A percentile compares a stretch with the other conserved stretches of the same genome.
These are phyloP conservation scores for Populus hybrid DNA, from an alignment of 441 rosid species.

Conservation along the genomic window DNA sequence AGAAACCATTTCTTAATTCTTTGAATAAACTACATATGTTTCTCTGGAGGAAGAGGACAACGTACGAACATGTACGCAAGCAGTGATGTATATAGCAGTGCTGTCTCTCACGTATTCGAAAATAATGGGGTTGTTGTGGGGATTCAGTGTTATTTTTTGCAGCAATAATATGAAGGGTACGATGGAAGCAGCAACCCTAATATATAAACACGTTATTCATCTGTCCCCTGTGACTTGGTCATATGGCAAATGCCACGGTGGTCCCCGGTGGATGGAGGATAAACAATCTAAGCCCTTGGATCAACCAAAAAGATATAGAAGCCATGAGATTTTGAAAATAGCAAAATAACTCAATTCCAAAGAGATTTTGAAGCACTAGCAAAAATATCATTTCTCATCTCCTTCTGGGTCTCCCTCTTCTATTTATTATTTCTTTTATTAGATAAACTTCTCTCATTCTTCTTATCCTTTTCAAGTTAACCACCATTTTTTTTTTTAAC, in stretches of 20 bases:
- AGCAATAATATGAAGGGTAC: slow-evolving; percentile 14
- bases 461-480: neutral
- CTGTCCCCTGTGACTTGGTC: slow-evolving; percentile 35
- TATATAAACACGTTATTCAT: slow-evolving; percentile 23
- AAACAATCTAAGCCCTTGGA: neutral
- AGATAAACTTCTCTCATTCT: neutral
- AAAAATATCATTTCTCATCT: neutral
- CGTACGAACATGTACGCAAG: neutral
- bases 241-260: slow-evolving; percentile 2
- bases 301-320: neutral
- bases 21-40: too few species aligned
- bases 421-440: neutral
- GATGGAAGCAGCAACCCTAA: slow-evolving; percentile 25
- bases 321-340: too few species aligned
- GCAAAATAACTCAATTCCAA: too few species aligned
- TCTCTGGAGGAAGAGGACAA: too few species aligned
- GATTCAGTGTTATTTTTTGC: neutral
- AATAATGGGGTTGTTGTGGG: neutral
- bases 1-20: too few species aligned
- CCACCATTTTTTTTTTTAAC: too few species aligned
- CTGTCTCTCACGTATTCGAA: neutral
- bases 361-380: neutral
- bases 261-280: neutral
- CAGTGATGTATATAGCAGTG: neutral
- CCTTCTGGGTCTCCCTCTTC: neutral